Conservation (phyloP, 2,329 filamentous ascomycete genomes). For the Fusarium humuli region DNA sequence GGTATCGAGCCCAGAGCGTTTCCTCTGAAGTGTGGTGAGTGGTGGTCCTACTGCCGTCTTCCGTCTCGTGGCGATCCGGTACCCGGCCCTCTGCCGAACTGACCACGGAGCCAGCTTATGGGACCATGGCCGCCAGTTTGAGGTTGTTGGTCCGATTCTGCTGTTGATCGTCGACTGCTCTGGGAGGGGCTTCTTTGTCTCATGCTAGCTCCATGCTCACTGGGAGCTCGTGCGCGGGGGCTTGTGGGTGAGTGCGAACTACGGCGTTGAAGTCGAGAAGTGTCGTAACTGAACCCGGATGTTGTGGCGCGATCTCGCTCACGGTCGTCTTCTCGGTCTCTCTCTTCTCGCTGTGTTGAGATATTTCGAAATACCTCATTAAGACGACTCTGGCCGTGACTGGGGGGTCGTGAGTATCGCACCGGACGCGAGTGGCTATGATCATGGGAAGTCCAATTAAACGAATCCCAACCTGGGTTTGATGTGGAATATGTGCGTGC, state of each 20-base stretch:
- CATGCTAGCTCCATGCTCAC: conserved; percentile 50
- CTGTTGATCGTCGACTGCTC: conserved; percentile 48
- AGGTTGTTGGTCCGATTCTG: conserved; percentile 48
- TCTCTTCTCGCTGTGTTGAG: conserved; percentile 45
- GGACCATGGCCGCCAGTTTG: conserved; percentile 52
- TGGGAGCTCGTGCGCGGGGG: conserved; percentile 46
- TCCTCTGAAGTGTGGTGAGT: conserved; percentile 21
- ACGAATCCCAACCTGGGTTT: conserved; percentile 4
- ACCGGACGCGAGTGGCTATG: conserved; percentile 25
- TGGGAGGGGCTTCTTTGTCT: conserved; percentile 56
- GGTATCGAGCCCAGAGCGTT: background rate
- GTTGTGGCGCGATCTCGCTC: conserved; percentile 40
- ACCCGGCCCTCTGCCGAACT: conserved; percentile 51
- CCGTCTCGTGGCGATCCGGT: conserved; percentile 48
- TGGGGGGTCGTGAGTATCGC: conserved; percentile 43
- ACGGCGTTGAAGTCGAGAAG: conserved; percentile 52
- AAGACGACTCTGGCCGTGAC: conserved; percentile 46
- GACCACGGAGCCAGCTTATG: conserved; percentile 59
- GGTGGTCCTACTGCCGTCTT: conserved; percentile 44
- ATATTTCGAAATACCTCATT: conserved; percentile 50
- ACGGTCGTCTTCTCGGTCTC: conserved; percentile 42
- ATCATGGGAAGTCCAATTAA: background rate
- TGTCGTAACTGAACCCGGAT: conserved; percentile 49
- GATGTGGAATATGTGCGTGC: conserved; percentile 3
- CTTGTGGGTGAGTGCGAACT: conserved; percentile 56